Percentiles rank a stretch among this genome's conserved stretches.
Conservation (phyloP, 2,329 filamentous ascomycete genomes). For the Laburnicola sp. region DNA sequence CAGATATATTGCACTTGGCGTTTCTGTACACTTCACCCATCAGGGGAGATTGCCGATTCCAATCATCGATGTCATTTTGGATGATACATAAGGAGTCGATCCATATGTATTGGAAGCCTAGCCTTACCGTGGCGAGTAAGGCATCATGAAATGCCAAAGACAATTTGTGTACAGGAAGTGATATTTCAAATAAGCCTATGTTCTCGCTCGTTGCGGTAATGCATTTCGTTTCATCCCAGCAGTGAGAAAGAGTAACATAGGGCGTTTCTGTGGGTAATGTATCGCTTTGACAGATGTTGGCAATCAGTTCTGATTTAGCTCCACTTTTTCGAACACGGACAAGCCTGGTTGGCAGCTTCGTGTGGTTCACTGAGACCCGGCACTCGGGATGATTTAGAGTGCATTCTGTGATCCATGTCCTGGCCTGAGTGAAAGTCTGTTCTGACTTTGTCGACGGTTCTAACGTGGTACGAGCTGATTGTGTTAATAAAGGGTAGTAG, state of each 20-base stretch:
- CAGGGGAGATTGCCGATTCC: conserved; percentile 7
- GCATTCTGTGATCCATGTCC: not conserved
- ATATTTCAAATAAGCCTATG: not conserved
- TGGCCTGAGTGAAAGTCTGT: not conserved
- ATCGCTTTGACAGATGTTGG: not conserved
- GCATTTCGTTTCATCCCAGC: conserved; percentile 4
- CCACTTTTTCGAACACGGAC: not conserved
- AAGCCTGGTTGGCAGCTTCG: not conserved
- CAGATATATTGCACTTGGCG: conserved; percentile 8
- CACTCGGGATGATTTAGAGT: not conserved
- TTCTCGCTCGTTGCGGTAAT: not conserved
- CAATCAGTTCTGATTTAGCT: not conserved
- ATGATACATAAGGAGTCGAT: conserved; percentile 4
- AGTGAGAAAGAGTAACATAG: conserved; percentile 8
- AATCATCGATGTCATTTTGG: conserved; percentile 11
- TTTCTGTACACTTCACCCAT: conserved; percentile 12
- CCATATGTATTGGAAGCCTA: conserved; percentile 3
- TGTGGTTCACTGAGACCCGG: too few relatives aligned
- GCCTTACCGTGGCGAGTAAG: not conserved
- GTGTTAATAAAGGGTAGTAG: not conserved
- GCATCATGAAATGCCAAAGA: conserved; percentile 3
- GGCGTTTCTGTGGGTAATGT: not conserved
- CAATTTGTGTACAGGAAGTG: not conserved
- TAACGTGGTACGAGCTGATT: not conserved
- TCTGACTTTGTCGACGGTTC: not conserved